phyloP scores from a whole-genome alignment of 371 early-diverging fungal genomes.

The Apophysomyces variabilis region DNA sequence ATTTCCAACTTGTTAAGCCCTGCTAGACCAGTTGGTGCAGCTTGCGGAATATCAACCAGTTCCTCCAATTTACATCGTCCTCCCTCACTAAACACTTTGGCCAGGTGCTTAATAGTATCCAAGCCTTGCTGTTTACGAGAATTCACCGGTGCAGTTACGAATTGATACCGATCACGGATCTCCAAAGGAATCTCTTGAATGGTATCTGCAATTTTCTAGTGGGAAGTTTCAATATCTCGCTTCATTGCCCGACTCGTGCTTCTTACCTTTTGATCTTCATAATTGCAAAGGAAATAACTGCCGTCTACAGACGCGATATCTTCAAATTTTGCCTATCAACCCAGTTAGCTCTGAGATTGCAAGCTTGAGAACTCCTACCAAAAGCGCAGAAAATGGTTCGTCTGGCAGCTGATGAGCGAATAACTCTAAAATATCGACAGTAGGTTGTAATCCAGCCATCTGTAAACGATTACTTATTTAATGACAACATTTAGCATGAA shows the following conservation, averaged over 20 bases:
- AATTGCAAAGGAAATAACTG: slow-evolving; percentile 81
- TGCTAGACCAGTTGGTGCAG: slow-evolving; percentile 19
- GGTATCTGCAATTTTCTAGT: slow-evolving; percentile 60
- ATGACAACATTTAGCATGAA: not conserved
- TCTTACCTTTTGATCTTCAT: slow-evolving; percentile 62
- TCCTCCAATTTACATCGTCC: slow-evolving; percentile 48
- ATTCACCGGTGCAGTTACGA: slow-evolving; percentile 71
- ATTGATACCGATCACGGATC: slow-evolving; percentile 67
- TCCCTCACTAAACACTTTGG: slow-evolving; percentile 42
- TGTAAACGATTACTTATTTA: slow-evolving; percentile 17
- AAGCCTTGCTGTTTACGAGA: slow-evolving; percentile 38
- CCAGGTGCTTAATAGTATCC: slow-evolving; percentile 38
- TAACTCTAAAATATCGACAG: slow-evolving; percentile 78
- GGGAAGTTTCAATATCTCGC: not conserved
- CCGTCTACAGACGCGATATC: slow-evolving; percentile 69
- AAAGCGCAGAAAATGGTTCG: slow-evolving; percentile 62
- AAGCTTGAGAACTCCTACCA: slow-evolving; percentile 45
- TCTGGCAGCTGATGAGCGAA: slow-evolving; percentile 79
- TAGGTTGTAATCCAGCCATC: slow-evolving; percentile 82
- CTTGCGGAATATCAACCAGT: slow-evolving; percentile 55
- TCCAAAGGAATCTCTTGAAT: slow-evolving; percentile 67
- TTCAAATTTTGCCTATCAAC: slow-evolving; percentile 63
- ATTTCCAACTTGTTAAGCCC: slow-evolving; percentile 65
- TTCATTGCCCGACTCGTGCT: not conserved
- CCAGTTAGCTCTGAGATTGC: slow-evolving; percentile 19